Percentiles rank a stretch among this genome's conserved stretches.
These are phyloP conservation scores for Colletotrichum abscissum DNA, from an alignment of 2,329 filamentous ascomycete genomes.

Conservation along the genomic window DNA sequence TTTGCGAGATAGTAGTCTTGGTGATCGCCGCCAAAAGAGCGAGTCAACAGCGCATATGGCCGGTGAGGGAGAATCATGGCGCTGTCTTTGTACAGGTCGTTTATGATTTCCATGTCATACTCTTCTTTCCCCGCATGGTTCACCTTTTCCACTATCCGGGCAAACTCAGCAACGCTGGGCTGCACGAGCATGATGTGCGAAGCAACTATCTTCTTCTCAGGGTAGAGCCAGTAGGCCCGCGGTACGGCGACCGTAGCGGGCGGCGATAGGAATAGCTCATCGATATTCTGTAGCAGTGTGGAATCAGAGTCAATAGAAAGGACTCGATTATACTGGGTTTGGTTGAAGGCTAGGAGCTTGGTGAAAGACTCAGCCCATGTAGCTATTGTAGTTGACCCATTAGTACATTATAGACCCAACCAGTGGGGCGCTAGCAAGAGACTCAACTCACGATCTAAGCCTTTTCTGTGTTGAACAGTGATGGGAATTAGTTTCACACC, in stretches of 20 bases:
- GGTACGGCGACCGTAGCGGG: slow-evolving; percentile 71
- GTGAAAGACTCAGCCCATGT: slow-evolving; percentile 74
- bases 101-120: slow-evolving; percentile 77
- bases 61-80: slow-evolving; percentile 73
- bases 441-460: slow-evolving; percentile 47
- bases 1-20: slow-evolving; percentile 54
- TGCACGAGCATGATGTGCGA: slow-evolving; percentile 72
- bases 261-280: slow-evolving; percentile 77
- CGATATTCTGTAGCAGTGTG: slow-evolving; percentile 69
- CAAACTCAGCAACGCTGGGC: slow-evolving; percentile 65
- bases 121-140: slow-evolving; percentile 42
- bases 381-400: slow-evolving; percentile 35
- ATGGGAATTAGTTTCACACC: slow-evolving; percentile 56
- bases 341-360: slow-evolving; percentile 72
- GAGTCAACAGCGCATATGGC: slow-evolving; percentile 69
- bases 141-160: slow-evolving; percentile 42
- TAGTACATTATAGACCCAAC: neutral
- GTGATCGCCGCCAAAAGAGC: slow-evolving; percentile 68
- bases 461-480: slow-evolving; percentile 49
- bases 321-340: slow-evolving; percentile 66
- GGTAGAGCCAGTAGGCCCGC: slow-evolving; percentile 75
- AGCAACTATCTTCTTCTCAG: slow-evolving; percentile 63
- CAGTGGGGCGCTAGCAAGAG: too few species aligned
- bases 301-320: slow-evolving; percentile 69
- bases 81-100: slow-evolving; percentile 67